phyloP scores from a whole-genome alignment of 208 protist genomes.

The Acanthamoeba healyi region DNA sequence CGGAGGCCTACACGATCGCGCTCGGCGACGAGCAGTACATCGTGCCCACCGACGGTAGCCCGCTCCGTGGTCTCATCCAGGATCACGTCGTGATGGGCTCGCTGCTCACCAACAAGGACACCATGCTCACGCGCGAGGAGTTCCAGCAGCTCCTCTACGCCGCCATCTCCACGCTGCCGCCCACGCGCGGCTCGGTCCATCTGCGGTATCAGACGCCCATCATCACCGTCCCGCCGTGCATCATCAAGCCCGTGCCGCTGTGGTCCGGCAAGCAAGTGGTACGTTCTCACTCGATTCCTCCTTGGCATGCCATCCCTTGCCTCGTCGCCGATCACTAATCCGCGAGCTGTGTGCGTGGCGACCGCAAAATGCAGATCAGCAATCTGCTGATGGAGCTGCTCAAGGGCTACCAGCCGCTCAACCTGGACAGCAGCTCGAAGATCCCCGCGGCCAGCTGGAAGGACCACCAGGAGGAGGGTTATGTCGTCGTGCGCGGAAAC shows the following conservation, averaged over 20 bases:
- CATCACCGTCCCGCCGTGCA: conserved; percentile 91
- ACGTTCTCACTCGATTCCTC: conserved; percentile 85
- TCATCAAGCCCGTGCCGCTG: conserved; percentile 95
- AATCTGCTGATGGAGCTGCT: conserved; percentile 87
- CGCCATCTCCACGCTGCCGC: conserved; percentile 86
- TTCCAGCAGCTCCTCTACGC: conserved; percentile 96
- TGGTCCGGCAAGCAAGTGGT: conserved; percentile 99
- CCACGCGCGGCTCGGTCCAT: not conserved
- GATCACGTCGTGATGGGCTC: conserved; percentile 99
- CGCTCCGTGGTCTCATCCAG: conserved; percentile 99
- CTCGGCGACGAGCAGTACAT: conserved; percentile 97
- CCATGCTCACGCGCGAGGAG: conserved; percentile 95
- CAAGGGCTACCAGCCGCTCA: conserved; percentile 86
- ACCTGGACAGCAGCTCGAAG: conserved; percentile 93
- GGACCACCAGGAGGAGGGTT: conserved; percentile 77
- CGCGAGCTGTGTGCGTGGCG: no score
- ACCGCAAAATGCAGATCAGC: conserved; percentile 81
- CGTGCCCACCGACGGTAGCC: conserved; percentile 95
- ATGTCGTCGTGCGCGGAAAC: conserved; percentile 93
- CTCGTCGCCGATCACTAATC: no score
- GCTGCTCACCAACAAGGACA: conserved; percentile 96
- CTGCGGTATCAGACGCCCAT: conserved; percentile 86
- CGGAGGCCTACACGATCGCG: conserved; percentile 97
- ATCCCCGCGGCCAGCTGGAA: conserved; percentile 91
- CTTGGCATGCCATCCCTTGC: conserved; percentile 4